Evolutionary conservation across 129 eudicot species (phyloP), one percentile per base, ranked within the genome.

Genomic region (Mikania micrantha): DNA sequence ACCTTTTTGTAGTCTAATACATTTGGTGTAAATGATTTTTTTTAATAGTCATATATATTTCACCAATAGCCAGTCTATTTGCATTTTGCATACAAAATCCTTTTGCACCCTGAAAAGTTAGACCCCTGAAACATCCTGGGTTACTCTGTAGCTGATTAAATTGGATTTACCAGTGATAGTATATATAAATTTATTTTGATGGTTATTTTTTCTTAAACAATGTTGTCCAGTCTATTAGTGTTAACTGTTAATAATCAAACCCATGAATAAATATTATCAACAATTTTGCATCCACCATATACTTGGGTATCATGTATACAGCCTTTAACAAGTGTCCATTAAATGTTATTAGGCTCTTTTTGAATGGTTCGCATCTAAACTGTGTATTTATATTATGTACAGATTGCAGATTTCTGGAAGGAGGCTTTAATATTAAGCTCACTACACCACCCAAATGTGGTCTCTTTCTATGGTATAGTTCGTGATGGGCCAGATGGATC

Each of bases 321-420:
- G n/a, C n/a, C n/a, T n/a, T n/a, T n/a, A n/a, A n/a, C n/a, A n/a
- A n/a, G n/a, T n/a, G n/a, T n/a, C n/a, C n/a, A n/a, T n/a, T n/a
- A n/a, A n/a, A n/a, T n/a, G n/a, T n/a, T n/a, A n/a, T n/a, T n/a
- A n/a, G n/a, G n/a, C 20, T n/a, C 17, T 44, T 44, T n/a, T 5
- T n/a, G n/a, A 39, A 44, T 11, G 19, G 17, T 3, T n/a, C 1
- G 21, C 50, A 44, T 13, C 50, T 44, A 44, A 44, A 5, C n/a
- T 44, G 50, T 44, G n/a, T 44, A 44, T 44, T 49, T 58, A 29
- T 15, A 16, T 25, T 32, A 32, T 32, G 36, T 56, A 22, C 72
- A 91, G 97, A 91, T 91, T 77, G 92, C 97, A 38, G 95, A 91
- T 78, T 91, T 91, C 69, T 91, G 97, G 97, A 91, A 87, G 83